phyloP scores from a whole-genome alignment of 768 basidiomycete species.

The Leccinum disarticulatum region DNA sequence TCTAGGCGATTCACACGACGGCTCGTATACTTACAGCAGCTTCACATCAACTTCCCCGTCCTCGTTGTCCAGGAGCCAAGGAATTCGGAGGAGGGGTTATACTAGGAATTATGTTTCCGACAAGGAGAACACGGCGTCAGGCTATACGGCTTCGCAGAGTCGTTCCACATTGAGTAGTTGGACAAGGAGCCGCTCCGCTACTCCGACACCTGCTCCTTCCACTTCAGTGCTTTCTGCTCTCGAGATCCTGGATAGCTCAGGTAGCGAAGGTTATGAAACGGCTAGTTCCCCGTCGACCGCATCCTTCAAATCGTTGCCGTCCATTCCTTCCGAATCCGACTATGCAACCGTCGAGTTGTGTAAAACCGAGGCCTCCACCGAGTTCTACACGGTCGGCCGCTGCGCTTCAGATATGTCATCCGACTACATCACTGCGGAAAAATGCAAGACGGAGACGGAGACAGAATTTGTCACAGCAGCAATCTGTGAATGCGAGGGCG shows the following conservation, averaged over 20 bases:
- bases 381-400: conserved; percentile 50
- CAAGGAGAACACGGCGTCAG: conserved; percentile 51
- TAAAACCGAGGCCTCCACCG: conserved; percentile 41
- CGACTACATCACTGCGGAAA: conserved; percentile 51
- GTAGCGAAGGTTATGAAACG: conserved; percentile 52
- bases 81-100: conserved; percentile 52
- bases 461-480: conserved; percentile 52
- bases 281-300: conserved; percentile 44
- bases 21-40: conserved; percentile 34
- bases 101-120: conserved; percentile 45
- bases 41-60: conserved; percentile 49
- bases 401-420: conserved; percentile 43
- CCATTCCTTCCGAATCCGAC: conserved; percentile 56
- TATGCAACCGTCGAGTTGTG: conserved; percentile 44
- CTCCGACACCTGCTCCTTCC: conserved; percentile 35
- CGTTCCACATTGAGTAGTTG: conserved; percentile 35
- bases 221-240: conserved; percentile 27
- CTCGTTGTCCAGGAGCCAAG: conserved; percentile 55
- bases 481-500: conserved; percentile 32
- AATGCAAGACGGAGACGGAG: conserved; percentile 41
- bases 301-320: conserved; percentile 58
- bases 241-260: conserved; percentile 36
- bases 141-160: conserved; percentile 34
- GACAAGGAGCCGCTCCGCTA: conserved; percentile 34
- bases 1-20: conserved; percentile 53